Evolutionary conservation across 805 yeast species (phyloP).

Genomic region (Wickerhamiella alocasiicola): DNA sequence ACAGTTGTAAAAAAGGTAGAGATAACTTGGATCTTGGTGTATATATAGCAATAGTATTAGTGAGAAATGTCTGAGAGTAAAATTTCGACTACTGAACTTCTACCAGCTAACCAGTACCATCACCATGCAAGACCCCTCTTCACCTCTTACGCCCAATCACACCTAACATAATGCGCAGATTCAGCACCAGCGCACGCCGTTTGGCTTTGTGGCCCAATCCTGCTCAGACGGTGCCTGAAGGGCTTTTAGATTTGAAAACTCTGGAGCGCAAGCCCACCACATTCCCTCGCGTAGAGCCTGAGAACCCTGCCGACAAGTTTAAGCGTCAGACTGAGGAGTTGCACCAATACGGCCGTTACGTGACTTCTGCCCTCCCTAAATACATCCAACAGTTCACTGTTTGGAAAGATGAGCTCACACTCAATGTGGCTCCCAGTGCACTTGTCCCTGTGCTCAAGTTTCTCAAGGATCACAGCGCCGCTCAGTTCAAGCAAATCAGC

Average conservation of each 20-base stretch:
- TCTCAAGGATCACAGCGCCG: slow-evolving; percentile 63
- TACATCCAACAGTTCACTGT: slow-evolving; percentile 72
- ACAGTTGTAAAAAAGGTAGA: too few relatives aligned
- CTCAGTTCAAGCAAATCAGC: slow-evolving; percentile 66
- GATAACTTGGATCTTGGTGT: too few relatives aligned
- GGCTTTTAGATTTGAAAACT: not conserved
- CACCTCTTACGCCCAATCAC: slow-evolving; percentile 1
- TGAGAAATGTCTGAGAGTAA: too few relatives aligned
- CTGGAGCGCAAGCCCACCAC: slow-evolving; percentile 10
- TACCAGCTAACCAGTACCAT: not conserved
- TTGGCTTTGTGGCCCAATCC: slow-evolving; percentile 5
- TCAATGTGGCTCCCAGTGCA: slow-evolving; percentile 66
- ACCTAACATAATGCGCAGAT: slow-evolving; percentile 10
- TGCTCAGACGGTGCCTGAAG: slow-evolving; percentile 8
- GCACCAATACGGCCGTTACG: slow-evolving; percentile 69
- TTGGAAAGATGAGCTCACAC: slow-evolving; percentile 78
- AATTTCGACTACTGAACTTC: too few relatives aligned
- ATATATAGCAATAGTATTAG: too few relatives aligned
- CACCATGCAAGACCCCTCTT: not conserved
- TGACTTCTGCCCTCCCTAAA: slow-evolving; percentile 69
- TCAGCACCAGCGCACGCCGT: slow-evolving; percentile 10
- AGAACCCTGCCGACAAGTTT: slow-evolving; percentile 69
- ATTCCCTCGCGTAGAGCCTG: slow-evolving; percentile 33
- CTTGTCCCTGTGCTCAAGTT: slow-evolving; percentile 58
- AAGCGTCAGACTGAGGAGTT: slow-evolving; percentile 53